Base-by-base conservation (phyloP, 2,329 filamentous ascomycete genomes). In the Blastomyces gilchristii region DNA sequence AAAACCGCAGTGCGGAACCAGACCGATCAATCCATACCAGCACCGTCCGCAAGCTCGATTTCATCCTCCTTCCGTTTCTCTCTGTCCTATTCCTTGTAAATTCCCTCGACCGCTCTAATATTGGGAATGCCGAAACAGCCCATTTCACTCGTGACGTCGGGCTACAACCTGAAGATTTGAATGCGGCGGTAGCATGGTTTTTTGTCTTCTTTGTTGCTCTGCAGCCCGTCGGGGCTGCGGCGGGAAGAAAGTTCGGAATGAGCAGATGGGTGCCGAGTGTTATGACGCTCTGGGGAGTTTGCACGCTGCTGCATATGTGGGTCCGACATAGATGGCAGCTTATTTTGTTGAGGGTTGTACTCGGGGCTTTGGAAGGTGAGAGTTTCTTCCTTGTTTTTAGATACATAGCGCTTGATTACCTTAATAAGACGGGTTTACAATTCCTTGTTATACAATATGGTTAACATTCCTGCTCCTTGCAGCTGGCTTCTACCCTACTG, bases 401-500 rank as follows among this genome's bases (percentile, higher is more conserved):
- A 43, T 39, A 22, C 39, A 22, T 28, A 6, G 28, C 14, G 4
- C 12, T 31, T 31, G 22, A 28, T 39, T 39, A 37, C 7, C 18
- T 41, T 43, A n/a, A 54, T 53, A 18, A 45, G 3, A 45, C 43
- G 43, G 43, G 43, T 16, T 45, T 45, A 45, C 43, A 16, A 16
- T 18, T 53, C 16, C 31, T 18, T 18, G 11, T 28, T 52, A 66
- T 63, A 28, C 50, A 65, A 47, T 16, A 50, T 18, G 67, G 64
- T 64, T 70, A 71, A 75, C 47, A n/a, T 37, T 50, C 6, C 18
- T 56, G 53, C 25, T 43, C 14, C 18, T 25, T 11, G 14, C 22
- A 67, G 80, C 82, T 58, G 83, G 83, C 2, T 85, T 86, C 68
- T 85, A 85, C 66, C 82, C 83, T 3, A 82, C 82, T 0, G 80